These are phyloP conservation scores for Diutina mesorugosa DNA, from an alignment of 1,139 yeast species.

Conservation along the genomic window DNA sequence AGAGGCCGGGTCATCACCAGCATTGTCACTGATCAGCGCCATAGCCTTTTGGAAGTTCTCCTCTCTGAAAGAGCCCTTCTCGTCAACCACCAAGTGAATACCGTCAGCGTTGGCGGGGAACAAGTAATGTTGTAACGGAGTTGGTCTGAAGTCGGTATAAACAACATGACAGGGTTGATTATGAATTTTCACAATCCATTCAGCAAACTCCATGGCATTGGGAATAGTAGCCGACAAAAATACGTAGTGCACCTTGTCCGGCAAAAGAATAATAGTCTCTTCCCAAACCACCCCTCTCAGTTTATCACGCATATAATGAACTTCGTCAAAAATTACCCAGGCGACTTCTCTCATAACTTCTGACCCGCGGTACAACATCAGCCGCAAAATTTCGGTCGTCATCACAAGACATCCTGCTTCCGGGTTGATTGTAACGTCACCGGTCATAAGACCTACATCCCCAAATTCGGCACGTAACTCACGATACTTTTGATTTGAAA, in stretches of 20 bases:
- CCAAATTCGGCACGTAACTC: conserved; percentile 87
- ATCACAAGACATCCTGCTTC: conserved; percentile 94
- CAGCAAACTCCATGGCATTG: conserved; percentile 96
- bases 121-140: conserved; percentile 77
- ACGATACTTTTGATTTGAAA: conserved; percentile 91
- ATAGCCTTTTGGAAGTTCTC: conserved; percentile 97
- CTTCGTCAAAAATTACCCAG: conserved; percentile 93
- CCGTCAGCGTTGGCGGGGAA: conserved; percentile 97
- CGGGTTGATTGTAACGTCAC: conserved; percentile 94
- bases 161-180: conserved; percentile 97
- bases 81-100: conserved; percentile 93
- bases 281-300: conserved; percentile 99
- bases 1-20: conserved; percentile 74
- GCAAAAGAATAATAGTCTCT: conserved; percentile 89
- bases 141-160: conserved; percentile 96
- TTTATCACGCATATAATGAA: conserved; percentile 90
- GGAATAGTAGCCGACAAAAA: conserved; percentile 95
- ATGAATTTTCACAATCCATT: conserved; percentile 94
- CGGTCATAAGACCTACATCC: conserved; percentile 90
- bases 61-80: conserved; percentile 89
- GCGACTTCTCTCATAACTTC: conserved; percentile 95
- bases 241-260: conserved; percentile 85
- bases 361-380: conserved; percentile 89
- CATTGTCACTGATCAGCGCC: conserved; percentile 76
- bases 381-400: conserved; percentile 93